Percentiles rank a stretch among this genome's conserved stretches.
Evolutionary conservation across 352 stramenopile species (phyloP).

Genomic region (Halophytophthora polymorphica): DNA sequence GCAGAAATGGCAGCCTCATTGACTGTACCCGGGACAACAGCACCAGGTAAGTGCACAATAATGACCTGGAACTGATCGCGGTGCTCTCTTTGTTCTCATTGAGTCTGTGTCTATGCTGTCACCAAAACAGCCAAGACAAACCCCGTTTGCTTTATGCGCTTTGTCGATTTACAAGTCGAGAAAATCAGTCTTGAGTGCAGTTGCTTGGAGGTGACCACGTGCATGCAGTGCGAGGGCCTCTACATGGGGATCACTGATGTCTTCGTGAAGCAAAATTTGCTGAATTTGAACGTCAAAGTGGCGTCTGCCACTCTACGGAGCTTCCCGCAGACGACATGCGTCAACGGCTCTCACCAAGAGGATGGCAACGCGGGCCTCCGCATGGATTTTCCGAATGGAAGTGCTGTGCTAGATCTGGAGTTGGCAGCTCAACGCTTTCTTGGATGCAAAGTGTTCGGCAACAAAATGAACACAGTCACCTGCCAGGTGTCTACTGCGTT

Average conservation of each 20-base stretch:
- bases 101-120: not conserved
- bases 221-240: constrained; percentile 40
- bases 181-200: constrained; percentile 33
- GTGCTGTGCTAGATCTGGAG: constrained; percentile 23
- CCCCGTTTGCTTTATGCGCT: constrained; percentile 55
- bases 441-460: constrained; percentile 30
- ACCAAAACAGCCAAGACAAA: constrained; percentile 24
- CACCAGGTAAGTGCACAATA: constrained; percentile 14
- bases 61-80: too few species aligned
- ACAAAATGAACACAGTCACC: constrained; percentile 26
- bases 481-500: constrained; percentile 41
- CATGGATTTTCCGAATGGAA: constrained; percentile 21
- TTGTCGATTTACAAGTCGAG: constrained; percentile 51
- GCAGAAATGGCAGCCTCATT: not conserved
- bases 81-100: not conserved
- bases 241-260: constrained; percentile 60
- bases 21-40: not conserved
- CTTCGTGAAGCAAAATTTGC: constrained; percentile 42
- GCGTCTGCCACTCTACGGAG: constrained; percentile 13
- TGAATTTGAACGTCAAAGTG: constrained; percentile 38
- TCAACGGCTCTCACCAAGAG: constrained; percentile 3
- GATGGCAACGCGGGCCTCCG: constrained; percentile 12
- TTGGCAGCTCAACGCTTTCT: constrained; percentile 28
- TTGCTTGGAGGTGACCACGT: constrained; percentile 29
- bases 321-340: not conserved